Base-by-base conservation (phyloP, 768 basidiomycete genomes). In the Inosperma sp. region DNA sequence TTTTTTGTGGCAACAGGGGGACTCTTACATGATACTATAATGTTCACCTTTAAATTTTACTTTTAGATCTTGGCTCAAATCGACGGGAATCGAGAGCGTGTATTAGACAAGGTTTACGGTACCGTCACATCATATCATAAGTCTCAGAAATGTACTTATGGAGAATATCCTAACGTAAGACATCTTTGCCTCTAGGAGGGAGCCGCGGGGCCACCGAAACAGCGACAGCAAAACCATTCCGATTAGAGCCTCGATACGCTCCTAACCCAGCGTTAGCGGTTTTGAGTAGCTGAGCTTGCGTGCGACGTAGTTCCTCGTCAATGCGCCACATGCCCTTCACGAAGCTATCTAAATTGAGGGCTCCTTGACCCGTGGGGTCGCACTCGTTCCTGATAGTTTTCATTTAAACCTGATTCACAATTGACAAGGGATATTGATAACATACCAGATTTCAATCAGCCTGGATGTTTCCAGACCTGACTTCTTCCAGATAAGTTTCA, bases 301-400 rank as follows among this genome's bases (percentile, higher is more conserved):
- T 74, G 39, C 80, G 76, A n/a, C 84, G 72, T 10, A 91, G 78
- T 57, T 89, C 88, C 65, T 88, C 86, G 66, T 92, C 88, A 23
- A 92, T 86, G 30, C 82, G 80, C 88, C 88, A 90, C 86, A 90
- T 89, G 44, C 87, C 89, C 55, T 75, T 78, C 33, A 82, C 77
- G 56, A 92, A 92, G 14, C 70, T 71, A 14, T 86, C 84, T 4
- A 80, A 70, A 55, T 81, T 78, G 9, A 92, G 71, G n/a, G 72
- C 72, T 3, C 86, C 87, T 25, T 66, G 69, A 4, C 69, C 63
- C 3, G 66, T 65, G 3, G 76, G 65, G 64, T 90, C 87, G 56
- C 83, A 88, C 59, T 88, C 87, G 45, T 70, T 73, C 88, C 88
- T 90, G 54, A n/a, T 1, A 8, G 12, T 39, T 10, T 25, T 21